These are phyloP conservation scores for Pneumocystis murina DNA, from an alignment of 1,139 yeast genomes.

Conservation along the genomic window DNA sequence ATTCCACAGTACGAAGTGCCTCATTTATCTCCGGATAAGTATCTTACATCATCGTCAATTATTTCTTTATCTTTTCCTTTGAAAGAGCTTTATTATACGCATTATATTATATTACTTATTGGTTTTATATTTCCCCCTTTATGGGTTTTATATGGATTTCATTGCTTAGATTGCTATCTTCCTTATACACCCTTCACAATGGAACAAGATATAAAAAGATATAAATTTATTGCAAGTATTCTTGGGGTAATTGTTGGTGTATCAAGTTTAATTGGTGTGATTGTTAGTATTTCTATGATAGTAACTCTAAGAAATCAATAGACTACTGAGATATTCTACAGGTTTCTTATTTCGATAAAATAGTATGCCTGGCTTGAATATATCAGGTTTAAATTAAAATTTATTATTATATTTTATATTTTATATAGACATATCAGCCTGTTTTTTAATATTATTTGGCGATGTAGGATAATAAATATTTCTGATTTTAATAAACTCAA, in stretches of 20 bases:
- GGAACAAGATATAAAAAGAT: not conserved
- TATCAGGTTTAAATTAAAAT: not conserved
- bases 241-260: not conserved
- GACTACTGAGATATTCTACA: not conserved
- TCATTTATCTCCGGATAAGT: not conserved
- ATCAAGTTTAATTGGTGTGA: not conserved
- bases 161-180: not conserved
- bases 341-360: not conserved
- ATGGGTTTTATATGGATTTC: not conserved
- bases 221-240: not conserved
- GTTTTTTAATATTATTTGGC: not conserved
- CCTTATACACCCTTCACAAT: not conserved
- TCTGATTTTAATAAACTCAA: not conserved
- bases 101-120: not conserved
- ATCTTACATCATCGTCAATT: not conserved
- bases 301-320: not conserved
- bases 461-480: not conserved
- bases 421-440: not conserved
- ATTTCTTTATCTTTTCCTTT: not conserved
- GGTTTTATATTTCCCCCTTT: not conserved
- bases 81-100: not conserved
- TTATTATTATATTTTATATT: not conserved
- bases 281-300: not conserved
- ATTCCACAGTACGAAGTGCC: not conserved
- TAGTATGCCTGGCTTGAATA: not conserved